Conservation (phyloP, 306 rosid species). For the Quillaja saponaria region DNA sequence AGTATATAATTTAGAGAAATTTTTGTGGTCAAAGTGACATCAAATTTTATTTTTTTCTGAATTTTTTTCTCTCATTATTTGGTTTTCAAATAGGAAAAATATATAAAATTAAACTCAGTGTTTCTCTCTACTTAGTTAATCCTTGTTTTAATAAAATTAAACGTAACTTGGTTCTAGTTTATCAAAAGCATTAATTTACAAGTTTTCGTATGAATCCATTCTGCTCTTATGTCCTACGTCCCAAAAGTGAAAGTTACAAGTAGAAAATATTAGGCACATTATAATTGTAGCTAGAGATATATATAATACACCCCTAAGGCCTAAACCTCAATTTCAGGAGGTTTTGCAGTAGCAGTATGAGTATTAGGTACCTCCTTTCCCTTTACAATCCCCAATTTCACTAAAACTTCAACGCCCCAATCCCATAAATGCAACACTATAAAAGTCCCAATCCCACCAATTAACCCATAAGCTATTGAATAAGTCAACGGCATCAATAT, state of each 20-base stretch:
- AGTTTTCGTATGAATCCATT: neutral
- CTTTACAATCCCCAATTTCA: slow-evolving; percentile 35
- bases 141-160: no score
- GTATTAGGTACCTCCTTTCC: neutral
- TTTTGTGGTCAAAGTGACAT: no score
- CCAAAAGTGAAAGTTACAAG: slow-evolving; percentile 3
- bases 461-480: slow-evolving; percentile 82
- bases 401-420: slow-evolving; percentile 48
- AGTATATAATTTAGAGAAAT: no score
- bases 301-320: neutral
- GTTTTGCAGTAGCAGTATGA: slow-evolving; percentile 26
- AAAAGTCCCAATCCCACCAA: slow-evolving; percentile 88
- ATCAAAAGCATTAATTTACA: no score
- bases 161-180: no score
- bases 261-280: neutral
- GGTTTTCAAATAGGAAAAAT: no score
- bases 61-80: no score
- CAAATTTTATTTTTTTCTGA: no score
- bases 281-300: no score
- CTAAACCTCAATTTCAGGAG: slow-evolving; percentile 34
- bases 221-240: neutral
- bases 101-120: no score
- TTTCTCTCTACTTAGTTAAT: no score
- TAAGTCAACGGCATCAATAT: slow-evolving; percentile 86
- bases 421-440: slow-evolving; percentile 72